These are phyloP conservation scores for Eucalyptus tenuipes DNA, from an alignment of 345 rosid genomes.

Conservation along the genomic window DNA sequence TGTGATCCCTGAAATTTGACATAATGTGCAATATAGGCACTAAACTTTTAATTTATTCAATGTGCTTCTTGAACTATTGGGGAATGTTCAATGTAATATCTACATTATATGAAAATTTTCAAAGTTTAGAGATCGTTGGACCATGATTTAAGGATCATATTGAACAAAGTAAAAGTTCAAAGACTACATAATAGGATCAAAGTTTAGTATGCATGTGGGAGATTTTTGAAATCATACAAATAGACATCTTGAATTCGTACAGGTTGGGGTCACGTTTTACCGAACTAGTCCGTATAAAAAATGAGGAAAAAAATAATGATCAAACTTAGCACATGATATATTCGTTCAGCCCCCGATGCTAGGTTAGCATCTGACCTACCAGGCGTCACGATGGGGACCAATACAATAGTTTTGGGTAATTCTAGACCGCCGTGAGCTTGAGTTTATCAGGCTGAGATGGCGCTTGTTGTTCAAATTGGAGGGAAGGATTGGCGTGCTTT, in stretches of 20 bases:
- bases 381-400: background rate
- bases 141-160: fast-evolving
- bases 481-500: background rate
- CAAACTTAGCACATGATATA: background rate
- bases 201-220: background rate
- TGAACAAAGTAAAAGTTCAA: background rate
- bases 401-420: background rate
- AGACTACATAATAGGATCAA: fast-evolving
- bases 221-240: background rate
- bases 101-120: background rate
- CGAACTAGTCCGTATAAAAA: background rate
- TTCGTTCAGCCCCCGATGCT: background rate
- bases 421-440: background rate
- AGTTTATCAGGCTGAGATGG: background rate
- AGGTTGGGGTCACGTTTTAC: background rate
- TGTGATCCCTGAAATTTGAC: too few relatives aligned
- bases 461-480: background rate
- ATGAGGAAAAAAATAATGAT: background rate
- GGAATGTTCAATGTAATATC: background rate
- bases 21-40: too few relatives aligned
- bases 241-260: background rate
- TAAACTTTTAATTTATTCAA: background rate
- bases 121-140: background rate
- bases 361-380: background rate
- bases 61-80: fast-evolving